phyloP scores from a whole-genome alignment of 2,329 filamentous ascomycete genomes.

The Ceratocystis eucalypticola region DNA sequence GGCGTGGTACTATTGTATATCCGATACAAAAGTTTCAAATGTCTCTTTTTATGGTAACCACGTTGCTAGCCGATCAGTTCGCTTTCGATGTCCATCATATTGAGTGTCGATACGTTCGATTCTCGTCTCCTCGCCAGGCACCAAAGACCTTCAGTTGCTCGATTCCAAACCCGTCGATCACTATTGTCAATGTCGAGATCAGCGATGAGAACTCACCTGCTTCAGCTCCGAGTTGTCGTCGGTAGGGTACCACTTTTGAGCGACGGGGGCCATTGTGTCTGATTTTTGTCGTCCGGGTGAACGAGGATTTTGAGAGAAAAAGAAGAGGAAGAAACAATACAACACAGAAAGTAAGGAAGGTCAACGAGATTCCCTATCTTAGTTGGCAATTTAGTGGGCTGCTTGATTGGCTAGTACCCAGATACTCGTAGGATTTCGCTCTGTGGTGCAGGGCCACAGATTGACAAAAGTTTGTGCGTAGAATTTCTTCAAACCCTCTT shows the following conservation, averaged over 20 bases:
- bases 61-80: not conserved
- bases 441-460: conserved; percentile 19
- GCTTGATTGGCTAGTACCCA: conserved; percentile 13
- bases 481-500: conserved; percentile 29
- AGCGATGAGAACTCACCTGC: conserved; percentile 61
- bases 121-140: conserved; percentile 1
- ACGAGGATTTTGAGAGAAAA: conserved; percentile 18
- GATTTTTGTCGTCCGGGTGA: conserved; percentile 27
- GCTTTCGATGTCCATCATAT: conserved; percentile 5
- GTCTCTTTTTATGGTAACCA: not conserved
- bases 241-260: conserved; percentile 97
- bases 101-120: not conserved
- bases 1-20: not conserved
- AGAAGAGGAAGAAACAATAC: conserved; percentile 19
- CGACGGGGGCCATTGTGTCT: conserved; percentile 53
- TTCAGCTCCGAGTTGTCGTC: conserved; percentile 79
- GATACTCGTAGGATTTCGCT: conserved; percentile 18
- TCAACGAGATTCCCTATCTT: conserved; percentile 23
- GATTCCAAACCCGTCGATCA: conserved; percentile 14
- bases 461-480: conserved; percentile 31
- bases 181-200: conserved; percentile 22
- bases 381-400: conserved; percentile 19
- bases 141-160: conserved; percentile 2
- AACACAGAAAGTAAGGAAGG: conserved; percentile 20
- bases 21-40: not conserved